Conservation (phyloP, 78 protist species). For the Monosiga brevicollis region DNA sequence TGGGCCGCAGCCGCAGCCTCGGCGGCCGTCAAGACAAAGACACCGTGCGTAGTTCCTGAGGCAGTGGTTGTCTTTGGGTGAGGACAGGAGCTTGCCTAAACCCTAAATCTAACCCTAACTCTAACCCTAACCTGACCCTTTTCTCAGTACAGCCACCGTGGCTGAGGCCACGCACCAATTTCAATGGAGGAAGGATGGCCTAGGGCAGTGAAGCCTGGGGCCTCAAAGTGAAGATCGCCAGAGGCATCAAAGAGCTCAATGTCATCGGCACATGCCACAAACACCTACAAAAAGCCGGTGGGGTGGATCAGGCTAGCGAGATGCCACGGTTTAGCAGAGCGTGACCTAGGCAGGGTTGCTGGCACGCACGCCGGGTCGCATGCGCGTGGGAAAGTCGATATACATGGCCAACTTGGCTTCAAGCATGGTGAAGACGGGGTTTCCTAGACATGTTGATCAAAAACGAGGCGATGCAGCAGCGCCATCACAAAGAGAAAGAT, state of each 20-base stretch:
- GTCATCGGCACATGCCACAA: not conserved
- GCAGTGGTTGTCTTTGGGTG: not conserved
- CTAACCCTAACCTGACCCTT: not conserved
- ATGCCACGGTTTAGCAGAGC: no score
- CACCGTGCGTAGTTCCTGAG: not conserved
- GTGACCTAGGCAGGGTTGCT: no score
- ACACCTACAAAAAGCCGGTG: not conserved
- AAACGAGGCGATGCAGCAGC: no score
- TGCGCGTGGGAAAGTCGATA: not conserved
- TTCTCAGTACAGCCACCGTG: not conserved
- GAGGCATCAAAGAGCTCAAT: not conserved
- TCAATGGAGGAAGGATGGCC: no score
- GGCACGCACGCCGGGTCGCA: not conserved
- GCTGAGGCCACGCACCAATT: not conserved
- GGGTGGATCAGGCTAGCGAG: no score
- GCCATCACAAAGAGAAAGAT: no score
- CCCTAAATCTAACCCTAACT: not conserved
- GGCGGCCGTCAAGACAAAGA: not conserved
- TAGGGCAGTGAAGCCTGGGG: no score
- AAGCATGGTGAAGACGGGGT: not conserved
- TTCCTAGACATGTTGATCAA: no score
- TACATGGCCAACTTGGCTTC: not conserved
- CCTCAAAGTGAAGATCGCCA: no score
- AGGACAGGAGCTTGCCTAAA: not conserved
- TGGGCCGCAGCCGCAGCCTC: no score